Conservation (phyloP, 1,284 basidiomycete genomes). For the Ganoderma sinense region DNA sequence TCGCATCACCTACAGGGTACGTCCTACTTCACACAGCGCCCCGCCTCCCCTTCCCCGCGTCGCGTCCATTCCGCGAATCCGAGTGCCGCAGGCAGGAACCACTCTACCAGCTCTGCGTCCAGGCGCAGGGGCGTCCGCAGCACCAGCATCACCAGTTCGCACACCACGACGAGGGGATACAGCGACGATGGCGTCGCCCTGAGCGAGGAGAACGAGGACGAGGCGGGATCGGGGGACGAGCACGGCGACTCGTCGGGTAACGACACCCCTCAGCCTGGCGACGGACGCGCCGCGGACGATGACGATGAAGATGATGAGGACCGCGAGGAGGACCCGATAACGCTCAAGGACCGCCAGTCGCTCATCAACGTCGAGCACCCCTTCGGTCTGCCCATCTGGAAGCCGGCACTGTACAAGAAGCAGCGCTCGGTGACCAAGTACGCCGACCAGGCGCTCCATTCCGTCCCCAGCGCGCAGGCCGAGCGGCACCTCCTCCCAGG, state of each 20-base stretch:
- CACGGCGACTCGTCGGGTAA: slow-evolving; percentile 26
- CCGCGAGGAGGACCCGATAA: slow-evolving; percentile 88
- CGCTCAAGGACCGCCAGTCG: slow-evolving; percentile 95
- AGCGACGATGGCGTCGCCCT: slow-evolving; percentile 53
- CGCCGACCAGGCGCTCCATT: slow-evolving; percentile 94
- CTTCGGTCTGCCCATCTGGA: slow-evolving; percentile 99
- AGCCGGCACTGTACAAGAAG: slow-evolving; percentile 99
- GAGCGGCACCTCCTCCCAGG: slow-evolving; percentile 92
- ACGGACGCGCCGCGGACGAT: slow-evolving; percentile 32
- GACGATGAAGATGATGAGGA: slow-evolving; percentile 46
- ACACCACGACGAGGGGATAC: slow-evolving; percentile 50
- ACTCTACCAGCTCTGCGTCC: slow-evolving; percentile 57
- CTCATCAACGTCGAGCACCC: slow-evolving; percentile 99
- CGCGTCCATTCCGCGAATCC: slow-evolving; percentile 46
- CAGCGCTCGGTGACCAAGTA: slow-evolving; percentile 95
- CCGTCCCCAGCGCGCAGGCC: slow-evolving; percentile 90
- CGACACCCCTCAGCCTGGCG: slow-evolving; percentile 30
- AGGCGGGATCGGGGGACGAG: slow-evolving; percentile 36
- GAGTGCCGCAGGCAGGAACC: slow-evolving; percentile 40
- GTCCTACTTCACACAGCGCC: slow-evolving; percentile 61
- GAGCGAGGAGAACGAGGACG: slow-evolving; percentile 52
- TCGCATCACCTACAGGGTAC: slow-evolving; percentile 73
- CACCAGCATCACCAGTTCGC: slow-evolving; percentile 65
- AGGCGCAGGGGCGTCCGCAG: slow-evolving; percentile 58
- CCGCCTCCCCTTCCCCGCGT: slow-evolving; percentile 49